Evolutionary conservation across 1,284 basidiomycete genomes (phyloP).

Genomic region (Coniophora puteana): DNA sequence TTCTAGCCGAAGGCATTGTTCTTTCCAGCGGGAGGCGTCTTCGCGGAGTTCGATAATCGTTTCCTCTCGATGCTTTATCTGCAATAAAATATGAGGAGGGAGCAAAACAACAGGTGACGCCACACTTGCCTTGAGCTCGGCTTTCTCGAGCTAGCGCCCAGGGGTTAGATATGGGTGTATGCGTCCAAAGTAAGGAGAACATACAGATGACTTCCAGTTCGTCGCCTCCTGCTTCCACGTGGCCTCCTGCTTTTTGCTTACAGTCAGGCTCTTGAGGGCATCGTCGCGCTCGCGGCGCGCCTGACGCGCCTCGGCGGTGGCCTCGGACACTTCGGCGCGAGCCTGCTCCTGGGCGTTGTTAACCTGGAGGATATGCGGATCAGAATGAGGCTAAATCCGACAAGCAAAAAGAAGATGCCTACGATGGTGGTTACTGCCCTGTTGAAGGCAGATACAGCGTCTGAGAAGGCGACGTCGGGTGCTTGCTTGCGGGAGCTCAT

Average conservation of each 20-base stretch:
- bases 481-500: background rate
- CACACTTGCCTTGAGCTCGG: slow-evolving; percentile 55
- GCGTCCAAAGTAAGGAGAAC: slow-evolving; percentile 21
- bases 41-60: slow-evolving; percentile 57
- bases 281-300: slow-evolving; percentile 53
- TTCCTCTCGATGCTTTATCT: slow-evolving; percentile 59
- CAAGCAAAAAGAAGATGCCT: slow-evolving; percentile 9
- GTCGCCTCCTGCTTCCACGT: slow-evolving; percentile 46
- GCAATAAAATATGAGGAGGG: slow-evolving; percentile 1
- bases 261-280: slow-evolving; percentile 43
- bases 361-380: slow-evolving; percentile 31
- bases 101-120: background rate
- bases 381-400: background rate
- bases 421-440: slow-evolving; percentile 30
- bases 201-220: slow-evolving; percentile 49
- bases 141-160: slow-evolving; percentile 45
- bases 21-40: slow-evolving; percentile 65
- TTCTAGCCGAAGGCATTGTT: slow-evolving; percentile 54
- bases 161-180: slow-evolving; percentile 6
- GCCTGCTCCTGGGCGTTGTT: slow-evolving; percentile 41
- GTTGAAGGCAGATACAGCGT: too few relatives aligned
- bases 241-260: slow-evolving; percentile 41
- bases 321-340: slow-evolving; percentile 42
- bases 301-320: slow-evolving; percentile 40
- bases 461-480: background rate